Conservation (phyloP, 2,329 filamentous ascomycete species). For the Hysterium pulicare region DNA sequence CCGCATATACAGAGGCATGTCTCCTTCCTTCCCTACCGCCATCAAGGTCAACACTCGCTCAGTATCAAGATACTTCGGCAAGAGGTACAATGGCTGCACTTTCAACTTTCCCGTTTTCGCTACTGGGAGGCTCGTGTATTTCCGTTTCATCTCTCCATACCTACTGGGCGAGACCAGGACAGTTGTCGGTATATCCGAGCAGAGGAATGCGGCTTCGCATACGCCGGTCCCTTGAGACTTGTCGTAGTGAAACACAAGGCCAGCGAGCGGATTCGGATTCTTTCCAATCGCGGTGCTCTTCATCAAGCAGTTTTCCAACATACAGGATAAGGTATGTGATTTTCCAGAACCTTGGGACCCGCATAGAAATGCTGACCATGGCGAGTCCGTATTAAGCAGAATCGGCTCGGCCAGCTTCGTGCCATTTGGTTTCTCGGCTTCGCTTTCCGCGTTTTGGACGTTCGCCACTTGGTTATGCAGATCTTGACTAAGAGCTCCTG, state of each 20-base stretch:
- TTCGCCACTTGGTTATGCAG: too few species aligned
- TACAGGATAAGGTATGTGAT: conserved; percentile 56
- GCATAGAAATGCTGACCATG: conserved; percentile 60
- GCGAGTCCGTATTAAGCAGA: conserved; percentile 52
- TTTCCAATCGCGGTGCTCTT: not conserved
- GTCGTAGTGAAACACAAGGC: conserved; percentile 52
- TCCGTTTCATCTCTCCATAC: conserved; percentile 7
- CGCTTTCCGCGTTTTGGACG: not conserved
- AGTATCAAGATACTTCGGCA: conserved; percentile 13
- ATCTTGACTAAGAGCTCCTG: too few species aligned
- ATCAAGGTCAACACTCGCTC: conserved; percentile 16
- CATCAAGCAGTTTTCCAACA: conserved; percentile 55
- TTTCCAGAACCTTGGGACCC: conserved; percentile 63
- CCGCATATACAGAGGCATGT: conserved; percentile 17
- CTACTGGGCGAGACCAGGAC: conserved; percentile 18
- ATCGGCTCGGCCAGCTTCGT: not conserved
- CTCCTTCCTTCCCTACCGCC: conserved; percentile 11
- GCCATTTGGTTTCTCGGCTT: not conserved
- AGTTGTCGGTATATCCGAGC: conserved; percentile 9
- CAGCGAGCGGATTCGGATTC: conserved; percentile 5
- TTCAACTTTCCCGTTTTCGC: conserved; percentile 5
- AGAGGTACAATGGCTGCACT: conserved; percentile 10
- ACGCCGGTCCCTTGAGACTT: conserved; percentile 42
- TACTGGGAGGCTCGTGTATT: conserved; percentile 10
- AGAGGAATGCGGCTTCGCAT: conserved; percentile 55